Percentiles rank a stretch among this genome's conserved stretches.
Conservation (phyloP, 2,329 filamentous ascomycete genomes). For the Chaetomiaceae sp. region DNA sequence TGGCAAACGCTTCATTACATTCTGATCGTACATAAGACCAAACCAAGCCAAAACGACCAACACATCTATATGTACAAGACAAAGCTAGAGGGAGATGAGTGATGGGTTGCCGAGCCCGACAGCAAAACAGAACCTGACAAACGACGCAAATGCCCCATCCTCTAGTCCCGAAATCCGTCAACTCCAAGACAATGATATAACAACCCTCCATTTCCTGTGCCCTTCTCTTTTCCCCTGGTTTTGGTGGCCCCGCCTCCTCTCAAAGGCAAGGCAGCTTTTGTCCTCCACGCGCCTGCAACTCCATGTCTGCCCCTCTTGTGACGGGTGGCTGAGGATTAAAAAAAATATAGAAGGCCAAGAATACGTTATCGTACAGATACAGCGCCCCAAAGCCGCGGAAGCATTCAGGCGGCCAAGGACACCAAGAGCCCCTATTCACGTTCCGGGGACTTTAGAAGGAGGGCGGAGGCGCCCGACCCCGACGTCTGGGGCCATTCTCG, state of each 20-base stretch:
- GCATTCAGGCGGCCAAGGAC: neutral
- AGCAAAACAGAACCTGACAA: slow-evolving; percentile 7
- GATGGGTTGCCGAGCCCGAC: slow-evolving; percentile 3
- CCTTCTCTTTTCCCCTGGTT: neutral
- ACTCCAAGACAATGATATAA: slow-evolving; percentile 16
- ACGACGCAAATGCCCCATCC: slow-evolving; percentile 7
- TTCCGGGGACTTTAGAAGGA: neutral
- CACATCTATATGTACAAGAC: slow-evolving; percentile 12
- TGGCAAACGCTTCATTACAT: slow-evolving; percentile 8
- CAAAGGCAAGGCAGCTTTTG: neutral
- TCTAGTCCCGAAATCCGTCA: slow-evolving; percentile 4
- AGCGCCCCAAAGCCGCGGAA: neutral
- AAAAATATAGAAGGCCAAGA: neutral
- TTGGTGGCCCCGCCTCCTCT: neutral
- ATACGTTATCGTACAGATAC: slow-evolving; percentile 11
- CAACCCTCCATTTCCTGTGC: neutral
- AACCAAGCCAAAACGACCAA: neutral
- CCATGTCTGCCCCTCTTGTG: neutral
- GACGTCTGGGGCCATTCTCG: neutral
- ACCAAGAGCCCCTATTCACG: neutral
- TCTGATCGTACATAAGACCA: slow-evolving; percentile 5
- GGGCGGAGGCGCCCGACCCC: neutral
- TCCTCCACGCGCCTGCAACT: slow-evolving; percentile 5
- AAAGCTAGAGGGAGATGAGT: slow-evolving; percentile 12
- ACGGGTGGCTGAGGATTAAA: slow-evolving; percentile 13